Evolutionary conservation across 2,329 filamentous ascomycete species (phyloP), one percentile per base, ranked within the genome.

Genomic region (Coniella lustricola): DNA sequence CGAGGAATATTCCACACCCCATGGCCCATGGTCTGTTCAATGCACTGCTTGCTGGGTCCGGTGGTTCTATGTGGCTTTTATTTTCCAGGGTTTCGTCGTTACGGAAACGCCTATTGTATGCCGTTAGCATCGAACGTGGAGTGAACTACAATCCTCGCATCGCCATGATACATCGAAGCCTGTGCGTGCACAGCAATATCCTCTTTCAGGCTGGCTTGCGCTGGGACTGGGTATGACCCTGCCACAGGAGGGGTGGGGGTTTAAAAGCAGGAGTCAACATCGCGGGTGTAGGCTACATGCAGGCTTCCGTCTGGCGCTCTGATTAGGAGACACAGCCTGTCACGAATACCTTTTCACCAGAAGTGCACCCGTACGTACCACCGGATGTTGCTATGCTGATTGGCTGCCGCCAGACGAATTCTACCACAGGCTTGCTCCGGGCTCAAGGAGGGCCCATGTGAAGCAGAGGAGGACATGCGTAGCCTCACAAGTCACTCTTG

Each of bases 381-480:
- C 40, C 50, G 43, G 46, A 43, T 44, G 39, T 33, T 38, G 50
- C 31, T 47, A 43, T 50, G 50, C 12, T 38, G 7, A 7, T 21
- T 21, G 29, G 40, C 31, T 12, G 25, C 40, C 40, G 9, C 17
- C 29, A 39, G 35, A 32, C 25, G 43, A 39, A 18, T 39, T 9
- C 34, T 38, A 38, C 14, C 18, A 12, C 8, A 20, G 12, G 29
- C 18, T 32, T 32, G 4, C 20, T 22, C 32, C 7, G 34, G 31
- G 22, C 16, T 38, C 17, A 20, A 8, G 9, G n/a, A 33, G 22
- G 7, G 12, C 13, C n/a, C 17, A 9, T 12, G 31, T 7, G 13
- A 16, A 17, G 22, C 43, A 38, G 34, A 25, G 43, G 43, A 37
- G 21, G 22, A 20, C 31, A n/a, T n/a, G n/a, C n/a, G 18, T 25